Evolutionary conservation across 768 basidiomycete species (phyloP).

Genomic region (Tylopilus sp.): DNA sequence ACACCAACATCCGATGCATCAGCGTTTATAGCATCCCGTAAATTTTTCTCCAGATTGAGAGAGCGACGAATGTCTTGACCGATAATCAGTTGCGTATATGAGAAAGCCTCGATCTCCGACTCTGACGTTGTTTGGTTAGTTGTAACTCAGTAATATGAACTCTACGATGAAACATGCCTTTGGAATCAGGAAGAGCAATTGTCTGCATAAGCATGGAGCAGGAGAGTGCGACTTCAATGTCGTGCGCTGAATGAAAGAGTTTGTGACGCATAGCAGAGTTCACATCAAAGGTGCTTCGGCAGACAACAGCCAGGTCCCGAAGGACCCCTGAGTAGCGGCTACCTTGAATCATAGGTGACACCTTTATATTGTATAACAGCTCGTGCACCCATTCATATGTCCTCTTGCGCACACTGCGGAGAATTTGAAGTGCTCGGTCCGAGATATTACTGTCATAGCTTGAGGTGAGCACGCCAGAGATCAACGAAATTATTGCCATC

Average conservation of each 20-base stretch:
- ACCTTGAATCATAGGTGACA: conserved; percentile 3
- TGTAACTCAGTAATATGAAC: too few relatives aligned
- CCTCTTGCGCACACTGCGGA: conserved; percentile 31
- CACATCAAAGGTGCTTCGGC: conserved; percentile 27
- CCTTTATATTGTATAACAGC: conserved; percentile 20
- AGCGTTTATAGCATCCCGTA: too few relatives aligned
- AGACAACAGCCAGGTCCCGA: conserved; percentile 37
- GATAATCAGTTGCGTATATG: conserved; percentile 13
- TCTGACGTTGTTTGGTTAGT: too few relatives aligned
- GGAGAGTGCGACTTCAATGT: conserved; percentile 22
- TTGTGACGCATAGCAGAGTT: not conserved
- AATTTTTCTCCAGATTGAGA: conserved; percentile 15
- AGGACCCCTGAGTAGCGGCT: conserved; percentile 21
- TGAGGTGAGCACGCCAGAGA: conserved; percentile 22
- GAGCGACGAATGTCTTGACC: conserved; percentile 31
- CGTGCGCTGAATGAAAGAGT: conserved; percentile 17
- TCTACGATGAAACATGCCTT: too few relatives aligned
- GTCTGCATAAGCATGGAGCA: conserved; percentile 26
- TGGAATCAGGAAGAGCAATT: conserved; percentile 16
- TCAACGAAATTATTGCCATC: conserved; percentile 32
- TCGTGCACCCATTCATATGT: conserved; percentile 37
- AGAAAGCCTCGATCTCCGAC: not conserved
- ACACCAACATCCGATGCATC: too few relatives aligned
- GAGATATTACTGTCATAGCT: not conserved
- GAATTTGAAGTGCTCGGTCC: conserved; percentile 14